A percentile compares a stretch with the other conserved stretches of the same genome.
These are phyloP conservation scores for Persicaria tinctoria DNA, from an alignment of 148 eudicot genomes.

Conservation along the genomic window DNA sequence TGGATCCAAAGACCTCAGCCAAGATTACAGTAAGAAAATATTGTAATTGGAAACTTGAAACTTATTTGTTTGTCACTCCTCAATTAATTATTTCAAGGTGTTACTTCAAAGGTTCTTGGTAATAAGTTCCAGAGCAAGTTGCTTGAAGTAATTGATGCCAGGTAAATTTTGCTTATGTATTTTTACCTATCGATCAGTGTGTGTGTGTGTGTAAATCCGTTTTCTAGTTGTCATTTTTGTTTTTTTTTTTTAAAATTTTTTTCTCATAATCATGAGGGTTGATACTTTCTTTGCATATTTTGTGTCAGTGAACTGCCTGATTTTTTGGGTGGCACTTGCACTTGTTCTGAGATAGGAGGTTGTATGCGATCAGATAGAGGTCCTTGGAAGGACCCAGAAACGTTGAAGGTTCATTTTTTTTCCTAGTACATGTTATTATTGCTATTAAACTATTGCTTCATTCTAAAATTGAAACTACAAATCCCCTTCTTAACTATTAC, in stretches of 20 bases:
- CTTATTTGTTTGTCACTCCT: background rate
- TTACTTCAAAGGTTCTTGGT: slow-evolving; percentile 36
- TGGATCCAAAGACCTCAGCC: slow-evolving; percentile 84
- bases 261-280: no score
- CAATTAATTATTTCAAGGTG: background rate
- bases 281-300: background rate
- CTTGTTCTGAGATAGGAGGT: slow-evolving; percentile 80
- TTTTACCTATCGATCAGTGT: no score
- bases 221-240: background rate
- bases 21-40: slow-evolving; percentile 47
- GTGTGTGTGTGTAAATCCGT: background rate
- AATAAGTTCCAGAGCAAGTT: slow-evolving; percentile 77
- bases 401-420: slow-evolving; percentile 22
- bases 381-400: slow-evolving; percentile 85
- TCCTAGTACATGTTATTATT: no score
- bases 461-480: no score
- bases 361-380: slow-evolving; percentile 90
- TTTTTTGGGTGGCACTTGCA: slow-evolving; percentile 78
- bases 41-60: no score
- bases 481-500: background rate
- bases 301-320: slow-evolving; percentile 72
- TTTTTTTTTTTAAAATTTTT: no score
- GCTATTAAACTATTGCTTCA: no score
- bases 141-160: slow-evolving; percentile 18
- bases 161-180: slow-evolving; percentile 21